Evolutionary conservation across 495 filamentous ascomycete genomes (phyloP).

Genomic region (Podospora fimiseda): DNA sequence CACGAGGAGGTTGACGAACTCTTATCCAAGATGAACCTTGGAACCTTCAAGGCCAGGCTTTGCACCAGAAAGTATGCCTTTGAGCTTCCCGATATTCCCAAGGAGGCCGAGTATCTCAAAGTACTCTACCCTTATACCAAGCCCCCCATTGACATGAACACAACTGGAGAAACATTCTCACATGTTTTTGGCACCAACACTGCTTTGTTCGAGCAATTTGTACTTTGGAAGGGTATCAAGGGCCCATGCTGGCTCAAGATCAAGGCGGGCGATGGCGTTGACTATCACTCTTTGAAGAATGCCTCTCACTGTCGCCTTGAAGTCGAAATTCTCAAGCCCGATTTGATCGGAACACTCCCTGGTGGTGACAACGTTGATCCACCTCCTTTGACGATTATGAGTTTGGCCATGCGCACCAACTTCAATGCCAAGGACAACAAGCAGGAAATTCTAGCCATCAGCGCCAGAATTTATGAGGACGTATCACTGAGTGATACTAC

Average conservation of each 20-base stretch:
- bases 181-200: slow-evolving; percentile 93
- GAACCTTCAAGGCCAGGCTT: slow-evolving; percentile 87
- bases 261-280: slow-evolving; percentile 69
- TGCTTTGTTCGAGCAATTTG: slow-evolving; percentile 93
- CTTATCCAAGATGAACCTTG: slow-evolving; percentile 76
- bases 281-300: slow-evolving; percentile 81
- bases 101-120: slow-evolving; percentile 86
- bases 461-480: slow-evolving; percentile 86
- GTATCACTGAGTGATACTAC: slow-evolving; percentile 83
- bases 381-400: slow-evolving; percentile 90
- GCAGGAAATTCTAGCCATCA: slow-evolving; percentile 87
- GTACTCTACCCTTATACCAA: slow-evolving; percentile 83
- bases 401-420: slow-evolving; percentile 76
- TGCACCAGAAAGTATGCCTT: slow-evolving; percentile 92
- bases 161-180: slow-evolving; percentile 81
- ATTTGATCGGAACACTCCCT: slow-evolving; percentile 58
- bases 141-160: slow-evolving; percentile 56
- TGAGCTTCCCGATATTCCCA: slow-evolving; percentile 79
- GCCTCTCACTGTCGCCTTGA: slow-evolving; percentile 97
- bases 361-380: slow-evolving; percentile 73
- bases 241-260: slow-evolving; percentile 96
- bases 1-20: slow-evolving; percentile 79
- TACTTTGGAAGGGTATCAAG: slow-evolving; percentile 97
- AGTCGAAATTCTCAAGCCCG: slow-evolving; percentile 70
- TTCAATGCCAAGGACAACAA: slow-evolving; percentile 93